These are phyloP conservation scores for Claviceps maximensis DNA, from an alignment of 2,329 filamentous ascomycete species.

Conservation along the genomic window DNA sequence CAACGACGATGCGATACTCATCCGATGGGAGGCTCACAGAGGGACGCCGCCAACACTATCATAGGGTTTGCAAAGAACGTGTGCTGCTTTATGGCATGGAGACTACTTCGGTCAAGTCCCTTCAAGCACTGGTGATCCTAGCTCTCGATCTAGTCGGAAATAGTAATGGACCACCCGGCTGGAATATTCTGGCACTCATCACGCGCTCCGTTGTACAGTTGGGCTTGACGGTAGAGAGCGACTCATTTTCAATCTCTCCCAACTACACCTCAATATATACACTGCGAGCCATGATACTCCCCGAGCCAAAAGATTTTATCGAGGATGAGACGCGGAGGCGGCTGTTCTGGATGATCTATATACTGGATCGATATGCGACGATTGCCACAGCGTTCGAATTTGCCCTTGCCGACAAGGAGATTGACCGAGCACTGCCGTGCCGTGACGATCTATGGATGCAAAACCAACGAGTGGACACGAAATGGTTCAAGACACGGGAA, in stretches of 20 bases:
- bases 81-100: slow-evolving; percentile 81
- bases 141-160: slow-evolving; percentile 74
- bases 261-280: slow-evolving; percentile 81
- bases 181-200: slow-evolving; percentile 83
- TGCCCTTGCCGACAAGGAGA: slow-evolving; percentile 76
- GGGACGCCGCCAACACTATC: slow-evolving; percentile 60
- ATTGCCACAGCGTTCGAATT: slow-evolving; percentile 89
- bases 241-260: slow-evolving; percentile 65
- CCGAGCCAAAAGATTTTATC: slow-evolving; percentile 72
- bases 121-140: slow-evolving; percentile 78
- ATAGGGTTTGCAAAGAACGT: slow-evolving; percentile 70
- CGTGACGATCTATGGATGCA: slow-evolving; percentile 75
- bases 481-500: slow-evolving; percentile 56
- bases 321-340: slow-evolving; percentile 78
- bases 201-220: slow-evolving; percentile 81
- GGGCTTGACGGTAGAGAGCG: slow-evolving; percentile 71
- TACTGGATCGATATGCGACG: slow-evolving; percentile 81
- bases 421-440: slow-evolving; percentile 76
- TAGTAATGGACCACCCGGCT: slow-evolving; percentile 81
- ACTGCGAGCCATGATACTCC: slow-evolving; percentile 68
- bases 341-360: slow-evolving; percentile 89
- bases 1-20: slow-evolving; percentile 75
- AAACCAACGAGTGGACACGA: slow-evolving; percentile 72
- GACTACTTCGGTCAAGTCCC: slow-evolving; percentile 74
- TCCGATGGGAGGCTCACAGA: slow-evolving; percentile 62